These are phyloP conservation scores for Rhizophagus clarus DNA, from an alignment of 192 early-diverging fungal genomes.

Conservation along the genomic window DNA sequence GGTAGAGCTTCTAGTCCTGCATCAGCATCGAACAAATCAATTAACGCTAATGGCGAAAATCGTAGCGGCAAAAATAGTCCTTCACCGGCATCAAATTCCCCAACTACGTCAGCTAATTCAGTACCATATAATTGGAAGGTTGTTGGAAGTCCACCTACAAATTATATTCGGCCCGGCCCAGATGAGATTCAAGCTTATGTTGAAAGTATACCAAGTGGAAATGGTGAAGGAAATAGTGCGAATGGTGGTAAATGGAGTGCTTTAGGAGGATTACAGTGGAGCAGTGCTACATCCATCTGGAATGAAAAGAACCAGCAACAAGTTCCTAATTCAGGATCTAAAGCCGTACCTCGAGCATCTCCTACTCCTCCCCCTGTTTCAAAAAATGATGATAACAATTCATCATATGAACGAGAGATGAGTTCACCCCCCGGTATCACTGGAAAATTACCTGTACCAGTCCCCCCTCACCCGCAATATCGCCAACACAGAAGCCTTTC, in stretches of 20 bases:
- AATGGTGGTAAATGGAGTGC: constrained; percentile 48
- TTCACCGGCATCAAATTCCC: constrained; percentile 27
- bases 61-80: constrained; percentile 30
- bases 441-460: constrained; percentile 38
- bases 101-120: constrained; percentile 18
- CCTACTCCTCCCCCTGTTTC: constrained; percentile 29
- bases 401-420: constrained; percentile 38
- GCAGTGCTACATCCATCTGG: constrained; percentile 43
- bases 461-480: constrained; percentile 49
- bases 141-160: constrained; percentile 61
- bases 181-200: constrained; percentile 22
- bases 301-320: constrained; percentile 37
- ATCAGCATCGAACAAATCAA: constrained; percentile 20
- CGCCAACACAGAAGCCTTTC: constrained; percentile 65
- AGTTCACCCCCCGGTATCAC: constrained; percentile 45
- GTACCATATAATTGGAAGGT: constrained; percentile 52
- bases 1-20: constrained; percentile 26
- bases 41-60: constrained; percentile 16
- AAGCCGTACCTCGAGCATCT: constrained; percentile 31
- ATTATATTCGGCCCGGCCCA: constrained; percentile 40
- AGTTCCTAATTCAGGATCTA: constrained; percentile 30
- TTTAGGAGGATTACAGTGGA: constrained; percentile 56
- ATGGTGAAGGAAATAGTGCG: constrained; percentile 15
- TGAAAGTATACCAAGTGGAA: constrained; percentile 19
- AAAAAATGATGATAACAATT: constrained; percentile 27